These are phyloP conservation scores for Claviceps cyperi DNA, from an alignment of 2,329 filamentous ascomycete species.

Conservation along the genomic window DNA sequence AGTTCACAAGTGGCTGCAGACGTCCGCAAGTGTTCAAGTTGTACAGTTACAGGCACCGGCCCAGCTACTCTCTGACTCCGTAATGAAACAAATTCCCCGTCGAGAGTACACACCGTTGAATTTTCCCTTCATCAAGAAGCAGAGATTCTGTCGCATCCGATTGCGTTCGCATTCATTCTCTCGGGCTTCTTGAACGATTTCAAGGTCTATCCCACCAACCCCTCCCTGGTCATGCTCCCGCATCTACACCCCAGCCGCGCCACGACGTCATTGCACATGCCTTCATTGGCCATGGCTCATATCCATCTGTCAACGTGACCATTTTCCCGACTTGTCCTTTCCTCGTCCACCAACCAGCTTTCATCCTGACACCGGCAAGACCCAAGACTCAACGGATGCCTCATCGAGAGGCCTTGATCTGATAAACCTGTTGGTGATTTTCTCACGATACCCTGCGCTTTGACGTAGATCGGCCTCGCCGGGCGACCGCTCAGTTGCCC, in stretches of 20 bases:
- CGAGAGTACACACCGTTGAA: too few relatives aligned
- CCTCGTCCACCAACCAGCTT: background rate
- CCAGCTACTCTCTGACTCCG: too few relatives aligned
- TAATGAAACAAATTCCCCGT: too few relatives aligned
- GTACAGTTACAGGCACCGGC: too few relatives aligned
- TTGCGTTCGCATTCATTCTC: background rate
- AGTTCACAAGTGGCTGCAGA: too few relatives aligned
- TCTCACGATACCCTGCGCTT: too few relatives aligned
- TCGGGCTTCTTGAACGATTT: background rate
- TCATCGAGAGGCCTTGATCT: too few relatives aligned
- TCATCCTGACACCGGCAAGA: background rate
- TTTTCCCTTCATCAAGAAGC: too few relatives aligned
- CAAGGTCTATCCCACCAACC: background rate
- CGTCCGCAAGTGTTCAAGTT: too few relatives aligned
- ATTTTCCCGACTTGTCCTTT: background rate
- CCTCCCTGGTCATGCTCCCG: background rate
- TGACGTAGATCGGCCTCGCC: too few relatives aligned
- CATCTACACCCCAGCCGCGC: background rate
- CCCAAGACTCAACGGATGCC: too few relatives aligned
- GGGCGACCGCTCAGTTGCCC: background rate
- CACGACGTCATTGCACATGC: conserved; percentile 1
- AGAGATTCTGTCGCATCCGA: background rate
- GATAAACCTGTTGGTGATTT: too few relatives aligned
- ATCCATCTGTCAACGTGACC: background rate
- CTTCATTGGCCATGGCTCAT: background rate